Percentiles rank a stretch among this genome's conserved stretches.
phyloP scores from a whole-genome alignment of 176 grass and related monocot species.

The Triticum timopheevii region DNA sequence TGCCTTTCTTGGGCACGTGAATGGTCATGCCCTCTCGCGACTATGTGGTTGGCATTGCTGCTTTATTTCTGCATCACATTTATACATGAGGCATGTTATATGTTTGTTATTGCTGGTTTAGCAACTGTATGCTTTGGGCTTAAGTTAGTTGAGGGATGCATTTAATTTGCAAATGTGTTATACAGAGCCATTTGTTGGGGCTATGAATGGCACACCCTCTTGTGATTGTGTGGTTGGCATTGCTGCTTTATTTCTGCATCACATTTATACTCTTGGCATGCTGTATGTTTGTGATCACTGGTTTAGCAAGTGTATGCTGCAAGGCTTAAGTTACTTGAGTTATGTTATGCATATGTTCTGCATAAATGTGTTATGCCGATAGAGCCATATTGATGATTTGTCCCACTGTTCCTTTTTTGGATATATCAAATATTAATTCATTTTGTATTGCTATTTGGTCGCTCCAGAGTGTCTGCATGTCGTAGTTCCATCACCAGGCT shows the following conservation, averaged over 20 bases:
- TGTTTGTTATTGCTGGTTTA: neutral
- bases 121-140: too few relatives aligned
- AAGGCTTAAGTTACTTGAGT: neutral
- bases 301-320: neutral
- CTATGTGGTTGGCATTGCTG: too few relatives aligned
- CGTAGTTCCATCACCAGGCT: neutral
- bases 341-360: neutral
- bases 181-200: neutral
- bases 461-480: neutral
- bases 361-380: neutral
- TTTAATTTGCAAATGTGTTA: too few relatives aligned
- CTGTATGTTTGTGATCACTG: neutral
- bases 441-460: neutral
- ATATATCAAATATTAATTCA: neutral
- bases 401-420: neutral
- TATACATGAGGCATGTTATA: neutral
- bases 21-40: neutral
- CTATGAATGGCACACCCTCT: neutral
- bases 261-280: neutral
- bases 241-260: neutral
- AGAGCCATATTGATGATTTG: neutral
- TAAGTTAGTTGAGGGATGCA: too few relatives aligned
- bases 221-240: neutral
- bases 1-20: neutral
- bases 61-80: neutral